These are phyloP conservation scores for Prorocentrum cordatum DNA, from an alignment of 169 alveolate species.

Conservation along the genomic window DNA sequence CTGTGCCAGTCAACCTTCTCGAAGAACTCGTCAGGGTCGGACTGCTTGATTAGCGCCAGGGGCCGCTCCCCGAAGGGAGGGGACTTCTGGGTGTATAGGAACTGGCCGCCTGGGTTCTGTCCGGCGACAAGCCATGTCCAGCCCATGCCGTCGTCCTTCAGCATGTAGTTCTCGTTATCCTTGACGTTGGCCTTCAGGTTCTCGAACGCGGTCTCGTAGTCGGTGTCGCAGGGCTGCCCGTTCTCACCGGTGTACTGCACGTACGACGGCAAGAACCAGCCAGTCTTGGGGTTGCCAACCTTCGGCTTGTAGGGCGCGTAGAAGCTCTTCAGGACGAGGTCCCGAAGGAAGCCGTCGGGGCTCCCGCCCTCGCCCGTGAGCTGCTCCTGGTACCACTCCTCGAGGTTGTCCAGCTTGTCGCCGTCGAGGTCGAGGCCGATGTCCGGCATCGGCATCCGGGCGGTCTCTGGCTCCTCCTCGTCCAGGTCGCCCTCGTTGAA, in stretches of 20 bases:
- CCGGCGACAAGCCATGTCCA: conserved; percentile 63
- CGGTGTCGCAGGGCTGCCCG: conserved; percentile 44
- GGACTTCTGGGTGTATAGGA: neutral
- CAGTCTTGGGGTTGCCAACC: no score
- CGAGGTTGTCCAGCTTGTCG: conserved; percentile 65
- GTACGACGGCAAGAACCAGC: no score
- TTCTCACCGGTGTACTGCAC: conserved; percentile 33
- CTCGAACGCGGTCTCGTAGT: conserved; percentile 36
- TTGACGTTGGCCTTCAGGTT: conserved; percentile 16
- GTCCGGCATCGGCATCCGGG: neutral
- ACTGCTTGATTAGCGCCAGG: conserved; percentile 24
- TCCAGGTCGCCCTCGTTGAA: no score
- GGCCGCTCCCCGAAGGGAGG: conserved; percentile 27
- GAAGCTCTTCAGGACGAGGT: neutral
- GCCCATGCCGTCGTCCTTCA: conserved; percentile 44
- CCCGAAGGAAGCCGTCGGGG: neutral
- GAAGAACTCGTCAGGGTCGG: conserved; percentile 42
- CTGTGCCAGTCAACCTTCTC: conserved; percentile 58
- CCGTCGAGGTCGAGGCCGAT: conserved; percentile 19
- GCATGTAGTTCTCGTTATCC: conserved; percentile 3
- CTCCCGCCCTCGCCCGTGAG: neutral
- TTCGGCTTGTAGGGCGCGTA: no score
- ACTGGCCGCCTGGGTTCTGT: conserved; percentile 45
- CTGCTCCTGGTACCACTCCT: conserved; percentile 55
- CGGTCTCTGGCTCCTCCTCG: no score